Conservation (phyloP, 345 rosid species). For the Syzygium grande region DNA sequence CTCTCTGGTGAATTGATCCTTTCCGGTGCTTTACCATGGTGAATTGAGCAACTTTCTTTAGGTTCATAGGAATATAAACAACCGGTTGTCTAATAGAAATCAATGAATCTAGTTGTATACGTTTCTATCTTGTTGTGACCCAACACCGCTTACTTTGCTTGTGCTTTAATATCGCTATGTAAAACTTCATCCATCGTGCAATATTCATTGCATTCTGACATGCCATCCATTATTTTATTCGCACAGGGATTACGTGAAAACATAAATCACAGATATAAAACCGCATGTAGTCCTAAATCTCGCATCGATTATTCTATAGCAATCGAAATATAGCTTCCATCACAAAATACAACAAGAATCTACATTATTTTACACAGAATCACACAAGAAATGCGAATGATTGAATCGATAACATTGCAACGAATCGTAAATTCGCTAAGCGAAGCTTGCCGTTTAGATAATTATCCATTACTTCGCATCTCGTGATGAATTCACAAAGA, state of each 20-base stretch:
- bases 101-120: too few relatives aligned
- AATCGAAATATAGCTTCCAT: neutral
- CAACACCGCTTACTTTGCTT: neutral
- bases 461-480: neutral
- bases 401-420: accelerated
- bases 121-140: neutral
- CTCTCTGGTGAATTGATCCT: neutral
- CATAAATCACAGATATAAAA: too few relatives aligned
- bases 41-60: neutral
- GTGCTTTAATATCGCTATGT: neutral
- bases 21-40: neutral
- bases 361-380: neutral
- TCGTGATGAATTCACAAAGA: too few relatives aligned
- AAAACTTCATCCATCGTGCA: neutral
- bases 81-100: neutral
- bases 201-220: neutral
- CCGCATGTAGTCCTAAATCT: neutral
- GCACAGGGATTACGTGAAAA: neutral
- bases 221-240: neutral
- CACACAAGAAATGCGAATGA: neutral
- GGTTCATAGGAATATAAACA: neutral
- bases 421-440: neutral
- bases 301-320: neutral
- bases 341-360: neutral
- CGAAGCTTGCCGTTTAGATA: too few relatives aligned